Evolutionary conservation across 345 rosid genomes (phyloP).

Genomic region (Tarenaya hassleriana): DNA sequence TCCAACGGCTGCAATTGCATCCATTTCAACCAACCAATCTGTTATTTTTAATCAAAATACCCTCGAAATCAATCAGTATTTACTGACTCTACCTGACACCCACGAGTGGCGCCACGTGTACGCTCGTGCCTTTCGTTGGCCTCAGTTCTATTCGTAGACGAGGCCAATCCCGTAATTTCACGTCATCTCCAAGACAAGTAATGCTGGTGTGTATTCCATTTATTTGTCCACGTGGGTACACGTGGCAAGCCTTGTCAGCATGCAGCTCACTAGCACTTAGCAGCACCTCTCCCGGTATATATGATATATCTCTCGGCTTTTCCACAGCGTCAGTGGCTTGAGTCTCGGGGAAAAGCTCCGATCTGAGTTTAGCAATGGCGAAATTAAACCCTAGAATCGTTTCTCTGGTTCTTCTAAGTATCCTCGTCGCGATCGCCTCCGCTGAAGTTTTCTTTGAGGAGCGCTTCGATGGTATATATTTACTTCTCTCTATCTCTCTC

Average conservation of each 20-base stretch:
- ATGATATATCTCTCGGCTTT: slow-evolving; percentile 11
- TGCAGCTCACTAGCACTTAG: slow-evolving; percentile 18
- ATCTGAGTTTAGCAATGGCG: slow-evolving; percentile 29
- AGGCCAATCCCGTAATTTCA: slow-evolving; percentile 36
- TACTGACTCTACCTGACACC: slow-evolving; percentile 10
- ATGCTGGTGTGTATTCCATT: not conserved
- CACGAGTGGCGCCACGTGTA: slow-evolving; percentile 31
- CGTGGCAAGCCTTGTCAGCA: slow-evolving; percentile 13
- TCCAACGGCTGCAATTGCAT: slow-evolving; percentile 27
- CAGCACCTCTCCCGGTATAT: slow-evolving; percentile 8
- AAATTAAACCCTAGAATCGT: slow-evolving; percentile 24
- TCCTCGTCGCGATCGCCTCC: slow-evolving; percentile 38
- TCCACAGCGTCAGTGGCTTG: slow-evolving; percentile 3
- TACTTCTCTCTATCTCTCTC: not conserved
- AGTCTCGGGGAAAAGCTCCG: slow-evolving; percentile 1
- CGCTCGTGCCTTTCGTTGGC: not conserved
- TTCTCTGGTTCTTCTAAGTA: slow-evolving; percentile 21
- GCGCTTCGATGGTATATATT: slow-evolving; percentile 53
- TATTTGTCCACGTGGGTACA: slow-evolving; percentile 23
- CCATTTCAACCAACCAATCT: slow-evolving; percentile 17
- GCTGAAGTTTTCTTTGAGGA: slow-evolving; percentile 71
- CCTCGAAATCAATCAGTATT: slow-evolving; percentile 14
- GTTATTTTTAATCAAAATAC: slow-evolving; percentile 13
- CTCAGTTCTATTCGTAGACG: slow-evolving; percentile 10
- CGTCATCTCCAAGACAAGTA: slow-evolving; percentile 33